A percentile compares a stretch with the other conserved stretches of the same genome.
These are phyloP conservation scores for Rhinocladiella similis DNA, from an alignment of 2,329 filamentous ascomycete species.

Conservation along the genomic window DNA sequence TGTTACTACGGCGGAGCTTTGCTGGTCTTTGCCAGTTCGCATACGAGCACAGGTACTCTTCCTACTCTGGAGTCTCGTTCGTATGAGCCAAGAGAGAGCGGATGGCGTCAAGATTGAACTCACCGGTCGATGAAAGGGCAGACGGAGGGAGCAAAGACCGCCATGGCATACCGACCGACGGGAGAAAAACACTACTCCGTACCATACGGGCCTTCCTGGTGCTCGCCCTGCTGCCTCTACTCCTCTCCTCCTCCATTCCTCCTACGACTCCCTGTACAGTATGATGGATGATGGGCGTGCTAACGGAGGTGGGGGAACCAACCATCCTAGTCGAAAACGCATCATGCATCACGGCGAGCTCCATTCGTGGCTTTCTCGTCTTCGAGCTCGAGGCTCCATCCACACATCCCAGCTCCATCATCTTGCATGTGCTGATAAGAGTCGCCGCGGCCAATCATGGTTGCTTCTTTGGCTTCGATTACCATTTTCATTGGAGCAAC, in stretches of 20 bases:
- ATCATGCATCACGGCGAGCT: conserved; percentile 16
- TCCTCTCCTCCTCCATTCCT: no score
- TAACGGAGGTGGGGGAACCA: conserved; percentile 1
- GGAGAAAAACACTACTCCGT: no score
- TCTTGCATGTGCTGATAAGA: conserved; percentile 26
- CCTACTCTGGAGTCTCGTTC: no score
- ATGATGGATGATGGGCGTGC: neutral
- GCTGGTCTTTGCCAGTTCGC: neutral
- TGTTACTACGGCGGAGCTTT: neutral
- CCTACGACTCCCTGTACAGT: no score
- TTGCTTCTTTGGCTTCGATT: conserved; percentile 19
- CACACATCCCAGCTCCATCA: conserved; percentile 15
- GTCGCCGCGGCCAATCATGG: conserved; percentile 15
- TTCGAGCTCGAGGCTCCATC: conserved; percentile 9
- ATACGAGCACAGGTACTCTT: neutral
- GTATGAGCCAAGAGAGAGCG: neutral
- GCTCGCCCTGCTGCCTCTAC: no score
- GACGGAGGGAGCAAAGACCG: neutral
- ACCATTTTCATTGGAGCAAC: conserved; percentile 21
- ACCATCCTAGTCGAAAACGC: conserved; percentile 1
- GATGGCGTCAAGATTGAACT: neutral
- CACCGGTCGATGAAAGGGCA: neutral
- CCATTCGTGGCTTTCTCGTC: neutral
- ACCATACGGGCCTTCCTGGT: no score
- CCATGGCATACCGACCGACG: no score